Base-by-base conservation (phyloP, 192 early-diverging fungal genomes). In the Phycomyces nitens region DNA sequence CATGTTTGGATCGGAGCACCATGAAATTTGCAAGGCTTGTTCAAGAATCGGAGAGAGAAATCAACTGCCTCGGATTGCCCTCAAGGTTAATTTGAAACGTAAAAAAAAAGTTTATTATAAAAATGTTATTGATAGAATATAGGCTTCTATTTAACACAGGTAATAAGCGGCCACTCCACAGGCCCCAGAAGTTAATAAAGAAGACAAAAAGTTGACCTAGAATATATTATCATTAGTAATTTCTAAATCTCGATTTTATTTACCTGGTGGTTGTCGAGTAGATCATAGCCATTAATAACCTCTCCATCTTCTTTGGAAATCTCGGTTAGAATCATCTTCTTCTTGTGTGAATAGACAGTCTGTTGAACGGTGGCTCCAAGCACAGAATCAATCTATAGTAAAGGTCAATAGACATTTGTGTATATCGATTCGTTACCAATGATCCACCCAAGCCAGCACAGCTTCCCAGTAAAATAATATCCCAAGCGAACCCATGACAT, bases 201-300 rank as follows among this genome's bases (percentile, higher is more conserved):
- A 90, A 15, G 86, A 83, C n/a, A 88, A 56, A 77, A 90, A 88
- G 60, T 90, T 87, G 5, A 86, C 78, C 81, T 82, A 43, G 15
- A n/a, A 6, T 21, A 15, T 12, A 11, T 29, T 40, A 8, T 15
- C 23, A 1, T 55, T 9, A 27, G 20, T n/a, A 18, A 27, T 34
- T 34, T 7, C 7, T 34, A 34, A 34, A 34, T 5, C 29, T 5
- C 29, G 2, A 34, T 34, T 18, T 38, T 21, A 23, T 24, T 66
- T 53, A 88, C 90, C 61, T 91, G 89, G 68, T 96, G 88, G 71
- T 94, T 94, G 66, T 89, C 87, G 57, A 96, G 66, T 20, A 94
- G 66, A 43, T 88, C 79, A 20, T 64, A 52, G 5, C 94, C 94
- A 42, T 82, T 81, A 20, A 96, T 77, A 22, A 82, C 56, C 34